Evolutionary conservation across 768 basidiomycete species (phyloP).

Genomic region (Mycena chlorophos): DNA sequence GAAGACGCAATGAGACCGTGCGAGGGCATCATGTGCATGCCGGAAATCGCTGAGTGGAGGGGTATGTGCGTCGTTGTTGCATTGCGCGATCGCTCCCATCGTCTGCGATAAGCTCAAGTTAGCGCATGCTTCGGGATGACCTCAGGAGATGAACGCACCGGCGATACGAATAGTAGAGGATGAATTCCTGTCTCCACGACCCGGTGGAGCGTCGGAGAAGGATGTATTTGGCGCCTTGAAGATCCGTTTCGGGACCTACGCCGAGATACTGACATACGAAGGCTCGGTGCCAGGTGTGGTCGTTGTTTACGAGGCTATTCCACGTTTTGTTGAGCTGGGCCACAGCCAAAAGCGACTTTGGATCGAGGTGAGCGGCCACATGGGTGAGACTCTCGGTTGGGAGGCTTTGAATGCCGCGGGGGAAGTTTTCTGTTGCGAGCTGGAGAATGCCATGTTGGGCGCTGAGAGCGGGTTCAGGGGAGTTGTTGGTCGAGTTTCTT

Average conservation of each 20-base stretch:
- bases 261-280: slow-evolving; percentile 69
- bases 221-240: slow-evolving; percentile 47
- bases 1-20: slow-evolving; percentile 61
- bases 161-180: slow-evolving; percentile 53
- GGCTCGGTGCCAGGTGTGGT: slow-evolving; percentile 79
- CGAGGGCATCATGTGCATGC: slow-evolving; percentile 60
- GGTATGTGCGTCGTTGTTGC: slow-evolving; percentile 65
- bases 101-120: slow-evolving; percentile 41
- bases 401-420: slow-evolving; percentile 39
- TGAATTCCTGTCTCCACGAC: slow-evolving; percentile 73
- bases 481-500: slow-evolving; percentile 35
- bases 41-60: slow-evolving; percentile 54
- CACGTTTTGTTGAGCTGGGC: slow-evolving; percentile 52
- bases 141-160: slow-evolving; percentile 41
- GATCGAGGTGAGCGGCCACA: slow-evolving; percentile 72
- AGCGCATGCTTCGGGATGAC: not conserved
- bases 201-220: slow-evolving; percentile 55
- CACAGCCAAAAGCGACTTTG: slow-evolving; percentile 59
- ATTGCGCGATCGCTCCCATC: slow-evolving; percentile 67
- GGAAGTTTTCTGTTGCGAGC: slow-evolving; percentile 34
- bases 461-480: slow-evolving; percentile 29
- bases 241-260: slow-evolving; percentile 62
- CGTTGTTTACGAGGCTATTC: slow-evolving; percentile 68
- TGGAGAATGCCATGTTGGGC: slow-evolving; percentile 52
- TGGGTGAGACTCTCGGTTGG: slow-evolving; percentile 76